Conservation (phyloP, 202 grass and related monocot species). For the Musa balbisiana region DNA sequence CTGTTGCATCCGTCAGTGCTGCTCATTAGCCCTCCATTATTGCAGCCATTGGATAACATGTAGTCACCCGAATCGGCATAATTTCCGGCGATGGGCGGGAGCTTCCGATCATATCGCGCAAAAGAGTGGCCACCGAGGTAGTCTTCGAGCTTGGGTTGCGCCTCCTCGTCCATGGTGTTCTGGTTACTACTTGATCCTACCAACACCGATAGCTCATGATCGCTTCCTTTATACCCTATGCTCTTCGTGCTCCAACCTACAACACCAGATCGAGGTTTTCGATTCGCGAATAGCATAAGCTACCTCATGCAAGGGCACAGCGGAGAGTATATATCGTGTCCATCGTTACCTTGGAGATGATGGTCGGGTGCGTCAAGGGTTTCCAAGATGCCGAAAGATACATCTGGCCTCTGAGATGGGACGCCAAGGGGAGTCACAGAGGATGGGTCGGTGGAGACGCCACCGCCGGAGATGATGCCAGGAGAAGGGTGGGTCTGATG, state of each 20-base stretch:
- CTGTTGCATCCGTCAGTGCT: conserved; percentile 14
- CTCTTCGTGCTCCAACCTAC: conserved; percentile 35
- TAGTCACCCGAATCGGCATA: conserved; percentile 19
- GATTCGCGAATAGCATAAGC: not conserved
- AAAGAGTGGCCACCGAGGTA: conserved; percentile 51
- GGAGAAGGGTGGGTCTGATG: conserved; percentile 15
- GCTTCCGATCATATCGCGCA: not conserved
- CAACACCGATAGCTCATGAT: conserved; percentile 33
- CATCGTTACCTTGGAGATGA: not conserved
- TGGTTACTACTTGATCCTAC: conserved; percentile 52
- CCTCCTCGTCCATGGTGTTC: conserved; percentile 15
- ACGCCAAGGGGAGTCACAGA: too few relatives aligned
- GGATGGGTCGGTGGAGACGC: conserved; percentile 6
- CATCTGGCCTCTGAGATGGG: conserved; percentile 28
- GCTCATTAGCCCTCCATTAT: not conserved
- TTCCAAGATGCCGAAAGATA: conserved; percentile 47
- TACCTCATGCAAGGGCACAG: not conserved
- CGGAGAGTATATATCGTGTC: too few relatives aligned
- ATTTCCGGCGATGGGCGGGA: not conserved
- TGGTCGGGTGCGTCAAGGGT: conserved; percentile 7
- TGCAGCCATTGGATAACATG: conserved; percentile 32
- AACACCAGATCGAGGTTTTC: not conserved
- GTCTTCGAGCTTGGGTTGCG: conserved; percentile 82
- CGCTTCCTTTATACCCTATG: conserved; percentile 54
- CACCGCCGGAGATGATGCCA: conserved; percentile 19